Base-by-base conservation (phyloP, 306 rosid genomes). In the Inga leiocalycina region DNA sequence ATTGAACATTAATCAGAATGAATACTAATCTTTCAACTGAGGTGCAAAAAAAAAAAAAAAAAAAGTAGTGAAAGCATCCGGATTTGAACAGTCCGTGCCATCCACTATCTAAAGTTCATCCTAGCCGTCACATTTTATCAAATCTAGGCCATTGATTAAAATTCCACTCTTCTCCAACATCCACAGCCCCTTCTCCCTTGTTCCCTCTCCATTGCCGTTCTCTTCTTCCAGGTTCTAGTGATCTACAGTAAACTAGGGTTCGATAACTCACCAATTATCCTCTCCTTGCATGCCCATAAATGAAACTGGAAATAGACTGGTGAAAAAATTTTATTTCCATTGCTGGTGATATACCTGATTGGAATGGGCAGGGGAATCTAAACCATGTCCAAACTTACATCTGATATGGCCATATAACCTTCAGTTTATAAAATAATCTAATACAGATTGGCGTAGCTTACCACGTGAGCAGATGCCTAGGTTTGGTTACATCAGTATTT, bases 11-110 rank as follows among this genome's bases (percentile, higher is more conserved):
- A n/a, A 30, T 81, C 62, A 76, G 11, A 56, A 56, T 20, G 27
- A 56, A 20, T 56, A 56, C 0, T 56, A 56, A 19, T 56, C 24
- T 19, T 56, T 56, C 27, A 7, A 56, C 62, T 20, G 62, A 56
- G 6, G 5, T 6, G 16, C 97, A 93, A 39, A 17, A 17, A 39
- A 17, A 17, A 52, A n/a, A n/a, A n/a, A n/a, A n/a, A n/a, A 6
- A 15, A 17, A 52, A 5, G 22, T 52, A 52, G 9, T 17, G 1
- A 52, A 17, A 15, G 56, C 20, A 49, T 49, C 56, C 20, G 5
- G 19, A 49, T 49, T 49, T 2, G 19, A 49, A 49, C 19, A 14
- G 7, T 14, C 20, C 4, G 7, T 3, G 56, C 56, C 56, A 52
- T 52, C 59, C 9, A 52, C n/a, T 52, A 6, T 17, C 3, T 52